Evolutionary conservation across 2,329 filamentous ascomycete species (phyloP), one percentile per base, ranked within the genome.

Genomic region (Penicillium sp.): DNA sequence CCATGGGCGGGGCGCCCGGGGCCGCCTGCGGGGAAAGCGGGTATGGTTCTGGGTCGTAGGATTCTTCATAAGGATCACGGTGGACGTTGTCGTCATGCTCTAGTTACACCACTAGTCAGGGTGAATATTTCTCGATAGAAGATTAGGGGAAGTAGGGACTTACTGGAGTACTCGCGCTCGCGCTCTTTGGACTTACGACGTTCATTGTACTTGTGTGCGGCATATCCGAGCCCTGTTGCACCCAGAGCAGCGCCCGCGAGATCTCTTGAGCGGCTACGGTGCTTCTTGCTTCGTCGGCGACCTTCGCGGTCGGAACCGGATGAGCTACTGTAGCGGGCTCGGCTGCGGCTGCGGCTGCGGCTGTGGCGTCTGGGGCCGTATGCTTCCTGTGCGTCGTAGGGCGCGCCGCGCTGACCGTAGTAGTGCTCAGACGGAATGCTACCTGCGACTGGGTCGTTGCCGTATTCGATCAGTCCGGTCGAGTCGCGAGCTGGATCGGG

Each of bases 391-490:
- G 67, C 80, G 44, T 74, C 73, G 61, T 77, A 77, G 9, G 59
- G 53, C 5, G 68, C 69, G 22, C 71, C 70, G 66, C 70, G 46
- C 69, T 74, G 26, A 66, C 77, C 74, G 58, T 79, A 77, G 59
- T 79, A 78, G 58, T 78, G 74, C 50, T 74, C 75, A 26, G 74
- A 66, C 25, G 73, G 76, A 46, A 78, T 77, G 63, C 82, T 82
- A 63, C 82, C 80, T 62, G 83, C 80, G 52, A 87, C 82, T 8
- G 84, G 84, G 66, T 84, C 81, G 67, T 81, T 78, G 61, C 84
- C 85, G 69, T 88, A 87, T 69, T 86, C 84, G 73, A 87, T 84
- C 71, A 87, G 72, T 57, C 77, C 79, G 65, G 78, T 74, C 62
- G 73, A 76, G 63, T 78, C 76, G 31, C 71, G 67, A 14, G 69